Base-by-base conservation (phyloP, 1,284 basidiomycete species). In the Papiliotrema laurentii region DNA sequence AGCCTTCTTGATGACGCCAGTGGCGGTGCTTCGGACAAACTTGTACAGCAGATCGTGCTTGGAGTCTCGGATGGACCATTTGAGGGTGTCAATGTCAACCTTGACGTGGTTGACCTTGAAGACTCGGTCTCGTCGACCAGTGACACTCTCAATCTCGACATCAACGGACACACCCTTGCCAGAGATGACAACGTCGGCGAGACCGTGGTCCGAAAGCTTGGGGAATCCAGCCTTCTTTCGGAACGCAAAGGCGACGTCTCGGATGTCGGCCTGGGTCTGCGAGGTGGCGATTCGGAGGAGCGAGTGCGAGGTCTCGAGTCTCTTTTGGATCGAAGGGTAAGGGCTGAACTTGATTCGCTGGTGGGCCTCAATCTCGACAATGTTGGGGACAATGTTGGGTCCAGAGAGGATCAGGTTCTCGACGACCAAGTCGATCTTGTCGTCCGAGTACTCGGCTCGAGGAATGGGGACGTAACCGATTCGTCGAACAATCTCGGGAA, bases 31-130 rank as follows among this genome's bases (percentile, higher is more conserved):
- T 49, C 68, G 68, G 54, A 73, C 47, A 45, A 72, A 69, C 33
- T 90, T 93, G 80, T 94, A 94, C 47, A 96, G 71, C 33, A 89
- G 75, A 66, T 94, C 88, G 75, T 96, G 92, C 77, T 94, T 96
- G 62, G 72, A 83, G 64, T 94, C 91, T 16, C 90, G 83, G 66
- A 98, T 90, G 33, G 83, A 82, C 76, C 94, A 96, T 75, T 87
- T 89, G 61, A 97, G 81, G 43, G 84, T 81, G 62, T 83, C 81
- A 39, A 81, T 78, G 2, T 83, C 61, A 35, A 77, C 76, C 16
- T 83, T 83, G 19, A 80, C 80, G 24, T 89, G 77, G 47, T 59
- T 56, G 52, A 63, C 59, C 39, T 26, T 5, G 25, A 41, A 69
- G 19, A 69, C 61, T 14, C 54, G 54, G 60, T 68, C 65, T 34